phyloP scores from a whole-genome alignment of 2,329 filamentous ascomycete genomes.

The Aureobasidium sp. region DNA sequence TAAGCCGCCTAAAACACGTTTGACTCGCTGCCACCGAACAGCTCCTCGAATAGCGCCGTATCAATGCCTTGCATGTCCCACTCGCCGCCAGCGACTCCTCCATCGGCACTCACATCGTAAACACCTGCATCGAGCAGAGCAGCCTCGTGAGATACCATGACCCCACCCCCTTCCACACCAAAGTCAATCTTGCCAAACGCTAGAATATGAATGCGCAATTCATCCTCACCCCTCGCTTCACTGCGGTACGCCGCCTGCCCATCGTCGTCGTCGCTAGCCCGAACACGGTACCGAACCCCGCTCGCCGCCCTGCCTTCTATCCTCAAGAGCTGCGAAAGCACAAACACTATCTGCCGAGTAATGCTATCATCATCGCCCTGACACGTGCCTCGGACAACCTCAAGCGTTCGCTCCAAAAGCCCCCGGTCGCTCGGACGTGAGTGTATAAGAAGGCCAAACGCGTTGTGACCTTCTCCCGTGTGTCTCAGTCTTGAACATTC shows the following conservation, averaged over 20 bases:
- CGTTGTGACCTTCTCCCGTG: background rate
- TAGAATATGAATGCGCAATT: background rate
- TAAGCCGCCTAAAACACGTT: too few species aligned
- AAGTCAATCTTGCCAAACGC: background rate
- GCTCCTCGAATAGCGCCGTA: background rate
- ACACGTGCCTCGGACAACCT: background rate
- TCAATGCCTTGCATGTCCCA: conserved; percentile 1
- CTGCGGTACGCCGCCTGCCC: background rate
- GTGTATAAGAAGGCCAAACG: background rate
- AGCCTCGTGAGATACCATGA: background rate
- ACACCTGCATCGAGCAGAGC: background rate
- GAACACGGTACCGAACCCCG: background rate
- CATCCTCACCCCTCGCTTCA: background rate
- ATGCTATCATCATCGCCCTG: background rate
- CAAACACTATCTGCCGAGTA: background rate
- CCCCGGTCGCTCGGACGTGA: background rate
- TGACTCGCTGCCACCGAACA: background rate
- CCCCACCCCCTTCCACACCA: background rate
- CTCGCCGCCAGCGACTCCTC: background rate
- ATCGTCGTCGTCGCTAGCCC: background rate
- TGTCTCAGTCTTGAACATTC: background rate
- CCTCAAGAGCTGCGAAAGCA: background rate
- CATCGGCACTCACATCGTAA: too few species aligned
- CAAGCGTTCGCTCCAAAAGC: background rate
- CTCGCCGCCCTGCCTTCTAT: background rate